Evolutionary conservation across 2,329 filamentous ascomycete species (phyloP), one percentile per base, ranked within the genome.

Genomic region (Botrytis cinerea): DNA sequence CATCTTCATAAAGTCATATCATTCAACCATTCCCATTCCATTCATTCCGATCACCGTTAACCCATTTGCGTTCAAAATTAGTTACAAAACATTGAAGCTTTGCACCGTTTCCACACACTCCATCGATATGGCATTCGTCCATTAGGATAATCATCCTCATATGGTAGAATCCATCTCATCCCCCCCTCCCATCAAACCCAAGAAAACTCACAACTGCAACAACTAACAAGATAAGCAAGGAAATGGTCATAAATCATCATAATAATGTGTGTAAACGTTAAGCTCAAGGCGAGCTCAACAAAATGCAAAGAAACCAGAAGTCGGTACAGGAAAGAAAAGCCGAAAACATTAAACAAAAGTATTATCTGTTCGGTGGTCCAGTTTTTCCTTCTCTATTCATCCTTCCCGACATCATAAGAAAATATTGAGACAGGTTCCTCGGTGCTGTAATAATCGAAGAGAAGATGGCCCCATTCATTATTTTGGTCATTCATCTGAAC

Each of bases 161-260:
- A n/a, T n/a, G 48, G 54, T 57, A 68, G 35, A 68, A 48, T 48
- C 20, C 63, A 60, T 60, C 25, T 38, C 67, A 70, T 38, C 4
- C 54, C 16, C 16, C 61, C 28, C 38, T 46, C 51, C 71, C 62
- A 72, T 43, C 43, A 48, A 18, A 4, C 5, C 38, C 18, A 40
- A 71, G 43, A 67, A 43, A 51, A 60, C 25, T 40, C 46, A 20
- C 59, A 72, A 43, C n/a, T 48, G 62, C 51, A 72, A 60, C 62
- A 60, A 57, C n/a, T n/a, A 40, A 45, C 54, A n/a, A 60, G 51
- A 68, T 48, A 28, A 60, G 20, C 1, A 48, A 40, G 40, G 66
- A 72, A 68, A 32, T 40, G 62, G 71, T 72, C 71, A 72, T 72
- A 45, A 72, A 38, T 72, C 71, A 68, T 72, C 62, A 72, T 48